These are phyloP conservation scores for Penicillium chermesinum DNA, from an alignment of 495 filamentous ascomycete genomes.

Conservation along the genomic window DNA sequence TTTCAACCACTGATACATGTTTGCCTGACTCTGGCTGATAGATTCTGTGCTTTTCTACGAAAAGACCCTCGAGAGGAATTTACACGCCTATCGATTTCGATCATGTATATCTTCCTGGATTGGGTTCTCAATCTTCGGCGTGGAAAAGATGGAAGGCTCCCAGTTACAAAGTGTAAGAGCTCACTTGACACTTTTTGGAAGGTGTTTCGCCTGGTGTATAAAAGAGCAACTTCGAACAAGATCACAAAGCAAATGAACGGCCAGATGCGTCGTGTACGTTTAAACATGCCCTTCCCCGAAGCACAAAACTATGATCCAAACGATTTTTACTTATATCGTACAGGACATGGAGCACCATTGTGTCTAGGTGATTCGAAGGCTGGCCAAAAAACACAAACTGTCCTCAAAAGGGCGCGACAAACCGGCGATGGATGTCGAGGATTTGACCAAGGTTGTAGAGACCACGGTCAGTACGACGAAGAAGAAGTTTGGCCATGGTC, in stretches of 20 bases:
- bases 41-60: conserved; percentile 2
- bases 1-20: too few relatives aligned
- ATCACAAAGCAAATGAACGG: conserved; percentile 12
- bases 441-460: conserved; percentile 21
- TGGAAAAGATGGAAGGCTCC: conserved; percentile 29
- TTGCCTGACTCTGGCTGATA: too few relatives aligned
- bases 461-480: conserved; percentile 22
- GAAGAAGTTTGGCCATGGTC: conserved; percentile 24
- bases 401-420: conserved; percentile 19
- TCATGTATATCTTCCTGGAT: conserved; percentile 22
- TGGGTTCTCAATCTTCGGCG: conserved; percentile 15
- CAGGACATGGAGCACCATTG: neutral
- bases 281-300: neutral
- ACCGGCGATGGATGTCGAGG: conserved; percentile 21
- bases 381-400: conserved; percentile 22
- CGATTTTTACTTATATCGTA: too few relatives aligned
- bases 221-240: conserved; percentile 14
- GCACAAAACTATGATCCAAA: too few relatives aligned
- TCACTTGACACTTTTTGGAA: conserved; percentile 36
- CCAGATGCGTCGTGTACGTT: conserved; percentile 13
- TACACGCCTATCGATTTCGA: conserved; percentile 1
- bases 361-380: conserved; percentile 8
- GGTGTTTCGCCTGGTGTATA: conserved; percentile 17
- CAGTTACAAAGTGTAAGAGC: conserved; percentile 28
- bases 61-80: conserved; percentile 5